Base-by-base conservation (phyloP, 192 early-diverging fungal genomes). In the Jimgerdemannia lactiflua region DNA sequence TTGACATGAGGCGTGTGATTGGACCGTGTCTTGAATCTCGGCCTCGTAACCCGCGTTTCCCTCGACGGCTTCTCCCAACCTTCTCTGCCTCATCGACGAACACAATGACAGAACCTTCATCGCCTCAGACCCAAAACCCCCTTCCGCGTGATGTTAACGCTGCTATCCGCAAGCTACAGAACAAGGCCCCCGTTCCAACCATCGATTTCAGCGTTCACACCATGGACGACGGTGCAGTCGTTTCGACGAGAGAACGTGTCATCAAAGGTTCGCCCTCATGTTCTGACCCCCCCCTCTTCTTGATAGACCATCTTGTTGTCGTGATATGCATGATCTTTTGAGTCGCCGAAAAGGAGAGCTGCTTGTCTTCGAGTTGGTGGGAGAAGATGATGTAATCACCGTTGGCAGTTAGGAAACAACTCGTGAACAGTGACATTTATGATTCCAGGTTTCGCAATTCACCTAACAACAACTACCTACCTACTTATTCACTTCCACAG, bases 121-220 rank as follows among this genome's bases (percentile, higher is more conserved):
- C 49, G 49, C 14, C 49, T 14, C 49, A 0, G 8, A 6, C 49
- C 6, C 49, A 59, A 14, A 59, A 59, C 2, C 49, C 14, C 49
- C 14, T 59, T 59, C 49, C 49, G 2, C 49, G 49, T 14, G 49
- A 59, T 59, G 14, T 59, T 14, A 59, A 59, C 14, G 49, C 49
- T 59, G 49, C 49, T 14, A 59, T 59, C 2, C 49, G 49, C 14
- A 68, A 18, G 67, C 67, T 68, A 9, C 8, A 68, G 29, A 68
- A 68, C 67, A 68, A 68, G 67, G 9, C 67, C 19, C 67, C 67
- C 29, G 76, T 88, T 8, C 88, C 88, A 41, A 84, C 84, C 70
- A 92, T 94, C 71, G 94, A 95, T 83, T 94, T 95, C 79, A 91
- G 92, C 11, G 84, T 94, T 65, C 91, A 95, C 73, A 90, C 84